Evolutionary conservation across 1,139 yeast genomes (phyloP).

Genomic region (Yamadazyma dushanensis): DNA sequence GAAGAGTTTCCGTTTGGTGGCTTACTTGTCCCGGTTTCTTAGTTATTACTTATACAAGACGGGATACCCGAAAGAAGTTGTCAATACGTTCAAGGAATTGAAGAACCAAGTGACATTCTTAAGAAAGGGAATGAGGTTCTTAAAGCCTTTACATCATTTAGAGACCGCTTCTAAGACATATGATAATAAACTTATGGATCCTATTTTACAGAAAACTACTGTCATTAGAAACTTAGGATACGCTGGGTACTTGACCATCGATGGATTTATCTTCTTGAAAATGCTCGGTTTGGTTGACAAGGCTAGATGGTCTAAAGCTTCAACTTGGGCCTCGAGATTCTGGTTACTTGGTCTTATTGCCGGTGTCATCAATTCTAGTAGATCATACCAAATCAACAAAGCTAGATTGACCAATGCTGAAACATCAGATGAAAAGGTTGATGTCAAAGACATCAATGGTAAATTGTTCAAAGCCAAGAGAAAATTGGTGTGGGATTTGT

Average conservation of each 20-base stretch:
- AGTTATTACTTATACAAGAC: conserved; percentile 61
- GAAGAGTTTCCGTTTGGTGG: conserved; percentile 76
- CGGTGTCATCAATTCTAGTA: conserved; percentile 57
- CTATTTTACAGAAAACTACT: conserved; percentile 56
- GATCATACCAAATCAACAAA: conserved; percentile 32
- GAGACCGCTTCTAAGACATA: conserved; percentile 67
- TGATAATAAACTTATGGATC: conserved; percentile 73
- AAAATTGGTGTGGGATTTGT: conserved; percentile 75
- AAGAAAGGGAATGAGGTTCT: conserved; percentile 82
- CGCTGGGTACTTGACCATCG: conserved; percentile 73
- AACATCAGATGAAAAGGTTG: conserved; percentile 33
- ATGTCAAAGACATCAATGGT: conserved; percentile 25
- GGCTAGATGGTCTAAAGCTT: conserved; percentile 34
- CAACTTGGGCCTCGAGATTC: conserved; percentile 56
- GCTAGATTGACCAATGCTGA: conserved; percentile 23
- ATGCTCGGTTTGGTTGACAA: conserved; percentile 43
- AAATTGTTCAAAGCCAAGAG: conserved; percentile 51
- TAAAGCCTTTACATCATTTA: conserved; percentile 78
- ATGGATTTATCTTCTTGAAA: conserved; percentile 71
- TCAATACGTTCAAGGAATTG: conserved; percentile 51
- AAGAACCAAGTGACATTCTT: conserved; percentile 64
- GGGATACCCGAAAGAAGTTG: conserved; percentile 54
- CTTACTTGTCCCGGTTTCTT: conserved; percentile 76
- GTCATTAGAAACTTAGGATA: conserved; percentile 70
- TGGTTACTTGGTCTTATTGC: conserved; percentile 78